Percentiles rank a stretch among this genome's conserved stretches.
These are phyloP conservation scores for Salix viminalis DNA, from an alignment of 345 rosid genomes.

Conservation along the genomic window DNA sequence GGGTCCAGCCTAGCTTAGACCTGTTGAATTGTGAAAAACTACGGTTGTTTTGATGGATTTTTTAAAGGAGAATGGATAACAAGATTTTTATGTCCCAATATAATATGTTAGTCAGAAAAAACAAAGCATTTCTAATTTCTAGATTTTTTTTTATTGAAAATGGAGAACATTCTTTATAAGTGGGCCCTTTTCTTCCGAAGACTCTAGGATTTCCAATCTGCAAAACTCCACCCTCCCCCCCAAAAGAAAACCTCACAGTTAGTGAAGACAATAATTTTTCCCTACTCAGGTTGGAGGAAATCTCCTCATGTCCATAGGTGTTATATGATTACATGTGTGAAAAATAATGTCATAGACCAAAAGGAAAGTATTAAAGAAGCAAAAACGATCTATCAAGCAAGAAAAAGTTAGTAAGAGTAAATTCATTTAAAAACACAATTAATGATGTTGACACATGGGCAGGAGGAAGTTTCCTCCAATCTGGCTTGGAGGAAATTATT, in stretches of 20 bases:
- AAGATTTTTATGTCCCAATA: not conserved
- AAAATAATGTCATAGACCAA: no score
- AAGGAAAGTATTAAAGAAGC: no score
- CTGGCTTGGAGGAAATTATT: not conserved
- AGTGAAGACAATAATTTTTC: no score
- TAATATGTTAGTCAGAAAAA: not conserved
- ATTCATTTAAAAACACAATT: no score
- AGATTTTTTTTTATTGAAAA: no score
- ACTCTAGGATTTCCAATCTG: not conserved
- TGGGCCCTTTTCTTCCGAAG: not conserved
- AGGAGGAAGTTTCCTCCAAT: not conserved
- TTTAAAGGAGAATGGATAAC: not conserved
- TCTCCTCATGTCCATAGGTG: no score
- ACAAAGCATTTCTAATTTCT: not conserved
- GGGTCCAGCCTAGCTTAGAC: not conserved
- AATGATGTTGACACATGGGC: not conserved
- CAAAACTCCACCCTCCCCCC: not conserved
- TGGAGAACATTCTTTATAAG: not conserved
- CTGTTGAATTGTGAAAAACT: not conserved
- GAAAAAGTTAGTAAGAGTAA: no score
- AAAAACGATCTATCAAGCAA: no score
- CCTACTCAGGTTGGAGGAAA: no score
- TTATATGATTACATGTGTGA: not conserved
- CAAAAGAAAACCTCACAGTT: not conserved
- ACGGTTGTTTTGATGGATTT: not conserved